phyloP scores from a whole-genome alignment of 1,139 yeast species.

The Nakaseomyces kungkrabaensis region DNA sequence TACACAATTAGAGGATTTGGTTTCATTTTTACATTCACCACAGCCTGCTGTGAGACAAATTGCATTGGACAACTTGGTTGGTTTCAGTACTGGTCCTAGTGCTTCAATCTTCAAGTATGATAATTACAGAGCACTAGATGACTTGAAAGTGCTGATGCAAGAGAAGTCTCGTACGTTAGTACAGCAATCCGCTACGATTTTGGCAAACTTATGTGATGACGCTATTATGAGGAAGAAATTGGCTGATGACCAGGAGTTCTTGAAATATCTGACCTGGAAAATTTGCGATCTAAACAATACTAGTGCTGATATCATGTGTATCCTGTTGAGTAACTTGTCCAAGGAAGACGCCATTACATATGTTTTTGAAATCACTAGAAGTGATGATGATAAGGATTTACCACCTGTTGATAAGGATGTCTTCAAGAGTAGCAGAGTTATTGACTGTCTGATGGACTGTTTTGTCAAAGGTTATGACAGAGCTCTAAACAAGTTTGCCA shows the following conservation, averaged over 20 bases:
- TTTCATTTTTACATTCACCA: slow-evolving; percentile 72
- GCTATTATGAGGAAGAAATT: slow-evolving; percentile 51
- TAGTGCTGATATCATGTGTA: slow-evolving; percentile 76
- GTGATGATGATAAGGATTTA: slow-evolving; percentile 7
- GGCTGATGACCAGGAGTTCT: slow-evolving; percentile 52
- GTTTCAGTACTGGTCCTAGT: slow-evolving; percentile 64
- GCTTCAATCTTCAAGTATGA: slow-evolving; percentile 60
- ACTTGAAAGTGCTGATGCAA: slow-evolving; percentile 50
- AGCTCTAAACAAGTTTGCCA: slow-evolving; percentile 58
- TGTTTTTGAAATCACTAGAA: slow-evolving; percentile 41
- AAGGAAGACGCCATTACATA: slow-evolving; percentile 57
- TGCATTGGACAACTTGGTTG: slow-evolving; percentile 78
- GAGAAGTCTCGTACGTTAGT: slow-evolving; percentile 47
- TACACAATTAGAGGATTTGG: slow-evolving; percentile 57
- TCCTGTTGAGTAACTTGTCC: slow-evolving; percentile 74
- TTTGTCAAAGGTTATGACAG: slow-evolving; percentile 80
- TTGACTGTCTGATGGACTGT: slow-evolving; percentile 82
- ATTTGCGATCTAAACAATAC: slow-evolving; percentile 49
- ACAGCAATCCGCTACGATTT: slow-evolving; percentile 63
- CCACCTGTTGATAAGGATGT: slow-evolving; percentile 28
- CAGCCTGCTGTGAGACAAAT: slow-evolving; percentile 76
- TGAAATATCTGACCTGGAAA: slow-evolving; percentile 44
- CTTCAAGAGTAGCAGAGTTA: slow-evolving; percentile 49
- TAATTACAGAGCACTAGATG: slow-evolving; percentile 62
- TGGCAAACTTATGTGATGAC: slow-evolving; percentile 70